Evolutionary conservation across 441 rosid species (phyloP).

Genomic region (Gossypium schwendimanii): DNA sequence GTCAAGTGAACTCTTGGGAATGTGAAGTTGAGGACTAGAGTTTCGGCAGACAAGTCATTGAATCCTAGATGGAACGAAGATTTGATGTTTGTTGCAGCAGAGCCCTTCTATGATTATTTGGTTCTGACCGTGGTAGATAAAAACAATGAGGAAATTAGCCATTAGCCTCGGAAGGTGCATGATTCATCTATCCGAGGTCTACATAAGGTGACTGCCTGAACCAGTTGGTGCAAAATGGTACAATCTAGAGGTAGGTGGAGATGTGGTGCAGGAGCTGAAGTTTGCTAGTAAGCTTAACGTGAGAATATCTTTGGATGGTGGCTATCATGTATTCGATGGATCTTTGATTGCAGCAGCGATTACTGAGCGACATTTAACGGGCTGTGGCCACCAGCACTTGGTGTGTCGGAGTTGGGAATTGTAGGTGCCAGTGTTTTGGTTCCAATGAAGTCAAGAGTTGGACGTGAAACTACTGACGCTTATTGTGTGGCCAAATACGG

Average conservation of each 20-base stretch:
- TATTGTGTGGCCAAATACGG: not conserved
- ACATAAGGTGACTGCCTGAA: not conserved
- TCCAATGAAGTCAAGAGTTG: not conserved
- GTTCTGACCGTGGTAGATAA: constrained; percentile 28
- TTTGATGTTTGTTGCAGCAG: constrained; percentile 29
- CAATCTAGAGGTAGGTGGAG: not conserved
- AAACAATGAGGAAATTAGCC: not conserved
- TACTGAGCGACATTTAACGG: not conserved
- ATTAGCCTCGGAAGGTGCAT: not conserved
- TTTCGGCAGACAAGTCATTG: constrained; percentile 28
- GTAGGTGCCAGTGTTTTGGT: not conserved
- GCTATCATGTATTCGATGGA: not conserved
- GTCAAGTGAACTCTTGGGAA: constrained; percentile 28
- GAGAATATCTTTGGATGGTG: not conserved
- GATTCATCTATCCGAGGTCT: not conserved
- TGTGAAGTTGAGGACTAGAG: constrained; percentile 35
- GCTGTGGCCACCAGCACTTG: not conserved
- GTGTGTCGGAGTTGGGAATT: not conserved
- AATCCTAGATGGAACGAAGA: constrained; percentile 36
- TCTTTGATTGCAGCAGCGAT: not conserved
- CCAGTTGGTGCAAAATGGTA: not conserved
- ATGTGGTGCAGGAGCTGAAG: not conserved
- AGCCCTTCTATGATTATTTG: constrained; percentile 36
- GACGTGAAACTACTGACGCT: not conserved
- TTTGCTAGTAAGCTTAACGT: constrained; percentile 2